Conservation (phyloP, 805 yeast genomes). For the Pichia occidentalis region DNA sequence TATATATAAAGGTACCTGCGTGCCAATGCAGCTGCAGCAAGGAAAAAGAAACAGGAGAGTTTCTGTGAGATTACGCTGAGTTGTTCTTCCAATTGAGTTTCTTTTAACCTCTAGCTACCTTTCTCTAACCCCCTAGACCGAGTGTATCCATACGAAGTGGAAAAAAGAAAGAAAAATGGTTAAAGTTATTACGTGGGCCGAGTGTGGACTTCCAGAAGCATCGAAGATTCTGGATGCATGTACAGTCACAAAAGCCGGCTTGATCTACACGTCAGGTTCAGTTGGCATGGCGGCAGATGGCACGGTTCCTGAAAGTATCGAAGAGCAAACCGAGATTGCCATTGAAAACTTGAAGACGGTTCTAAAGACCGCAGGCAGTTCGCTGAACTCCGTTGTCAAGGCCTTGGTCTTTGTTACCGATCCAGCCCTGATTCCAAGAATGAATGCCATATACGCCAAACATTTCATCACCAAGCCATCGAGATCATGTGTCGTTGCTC, state of each 20-base stretch:
- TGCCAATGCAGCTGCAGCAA: too few species aligned
- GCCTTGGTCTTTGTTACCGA: slow-evolving; percentile 43
- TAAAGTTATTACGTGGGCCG: slow-evolving; percentile 23
- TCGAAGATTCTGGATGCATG: slow-evolving; percentile 20
- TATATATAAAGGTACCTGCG: too few species aligned
- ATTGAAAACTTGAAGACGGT: slow-evolving; percentile 36
- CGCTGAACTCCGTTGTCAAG: slow-evolving; percentile 39
- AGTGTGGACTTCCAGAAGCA: slow-evolving; percentile 19
- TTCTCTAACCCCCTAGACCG: too few species aligned
- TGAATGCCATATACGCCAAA: slow-evolving; percentile 42
- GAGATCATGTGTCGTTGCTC: slow-evolving; percentile 44
- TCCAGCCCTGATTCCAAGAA: slow-evolving; percentile 33
- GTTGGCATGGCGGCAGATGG: slow-evolving; percentile 29
- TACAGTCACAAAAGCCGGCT: slow-evolving; percentile 20
- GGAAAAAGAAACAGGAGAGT: too few species aligned
- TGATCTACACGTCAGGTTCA: slow-evolving; percentile 26
- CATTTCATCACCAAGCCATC: slow-evolving; percentile 45
- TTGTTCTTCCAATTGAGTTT: too few species aligned
- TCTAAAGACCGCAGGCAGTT: slow-evolving; percentile 38
- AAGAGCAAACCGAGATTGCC: slow-evolving; percentile 39
- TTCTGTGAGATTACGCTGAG: too few species aligned
- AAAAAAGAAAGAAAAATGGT: background rate
- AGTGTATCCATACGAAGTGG: too few species aligned
- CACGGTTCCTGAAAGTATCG: slow-evolving; percentile 36
- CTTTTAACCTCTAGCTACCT: too few species aligned